phyloP scores from a whole-genome alignment of 139 green algal species.

The Chlorella sp. region DNA sequence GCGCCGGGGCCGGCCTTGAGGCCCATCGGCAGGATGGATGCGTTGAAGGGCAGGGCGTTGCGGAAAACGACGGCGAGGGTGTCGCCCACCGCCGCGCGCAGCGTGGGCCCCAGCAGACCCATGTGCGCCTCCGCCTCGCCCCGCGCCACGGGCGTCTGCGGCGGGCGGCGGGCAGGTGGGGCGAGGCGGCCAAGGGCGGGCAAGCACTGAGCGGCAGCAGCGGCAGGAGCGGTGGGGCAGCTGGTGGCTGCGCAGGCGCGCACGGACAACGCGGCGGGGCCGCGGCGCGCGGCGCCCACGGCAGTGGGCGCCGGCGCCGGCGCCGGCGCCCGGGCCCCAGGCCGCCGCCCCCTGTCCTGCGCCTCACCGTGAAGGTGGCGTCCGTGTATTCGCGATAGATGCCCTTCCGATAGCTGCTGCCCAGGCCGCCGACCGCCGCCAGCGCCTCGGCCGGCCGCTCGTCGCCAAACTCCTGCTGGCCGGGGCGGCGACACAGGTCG shows the following conservation, averaged over 20 bases:
- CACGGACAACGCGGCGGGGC: not conserved
- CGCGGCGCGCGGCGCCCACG: not conserved
- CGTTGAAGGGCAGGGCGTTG: constrained; percentile 41
- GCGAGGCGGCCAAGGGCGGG: not conserved
- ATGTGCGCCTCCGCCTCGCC: not conserved
- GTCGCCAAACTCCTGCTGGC: too few species aligned
- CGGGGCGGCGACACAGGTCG: too few species aligned
- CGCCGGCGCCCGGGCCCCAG: not conserved
- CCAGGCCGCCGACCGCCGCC: too few species aligned
- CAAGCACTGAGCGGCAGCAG: not conserved
- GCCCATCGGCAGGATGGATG: not conserved
- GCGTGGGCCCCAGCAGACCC: constrained; percentile 19
- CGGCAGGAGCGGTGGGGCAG: not conserved
- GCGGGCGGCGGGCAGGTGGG: not conserved
- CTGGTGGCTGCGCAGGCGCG: not conserved
- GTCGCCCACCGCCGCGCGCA: constrained; percentile 32
- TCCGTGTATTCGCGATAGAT: constrained; percentile 54
- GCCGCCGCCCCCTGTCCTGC: not conserved
- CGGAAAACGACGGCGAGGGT: constrained; percentile 35
- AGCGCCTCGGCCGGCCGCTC: too few species aligned
- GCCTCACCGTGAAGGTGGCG: constrained; percentile 24
- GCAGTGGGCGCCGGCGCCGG: not conserved
- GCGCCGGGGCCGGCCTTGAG: too few species aligned
- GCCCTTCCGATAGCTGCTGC: constrained; percentile 40
- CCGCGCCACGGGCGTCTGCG: not conserved